Percentiles rank a stretch among this genome's conserved stretches.
Conservation (phyloP, 441 rosid species). For the Arabidopsis hybrid region DNA sequence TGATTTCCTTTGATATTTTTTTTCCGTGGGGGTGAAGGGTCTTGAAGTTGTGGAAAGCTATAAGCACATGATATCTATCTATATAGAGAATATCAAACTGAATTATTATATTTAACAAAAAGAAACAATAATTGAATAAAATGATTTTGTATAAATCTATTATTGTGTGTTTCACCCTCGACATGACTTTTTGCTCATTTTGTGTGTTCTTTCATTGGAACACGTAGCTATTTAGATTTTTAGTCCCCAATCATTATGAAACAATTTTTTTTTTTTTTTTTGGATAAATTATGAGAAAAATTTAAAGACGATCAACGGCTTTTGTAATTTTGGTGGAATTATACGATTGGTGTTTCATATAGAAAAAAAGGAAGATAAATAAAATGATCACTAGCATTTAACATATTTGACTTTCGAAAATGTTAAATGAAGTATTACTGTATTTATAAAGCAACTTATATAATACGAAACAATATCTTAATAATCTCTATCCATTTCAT, state of each 20-base stretch:
- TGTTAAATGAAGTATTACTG: no score
- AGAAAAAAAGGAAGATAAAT: background rate
- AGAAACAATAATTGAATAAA: background rate
- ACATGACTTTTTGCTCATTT: background rate
- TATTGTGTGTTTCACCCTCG: background rate
- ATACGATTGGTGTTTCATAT: no score
- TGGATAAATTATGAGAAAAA: no score
- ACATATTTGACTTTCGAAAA: no score
- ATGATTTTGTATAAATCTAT: background rate
- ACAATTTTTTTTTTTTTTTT: no score
- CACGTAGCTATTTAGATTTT: background rate
- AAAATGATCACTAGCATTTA: background rate
- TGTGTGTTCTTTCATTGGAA: background rate
- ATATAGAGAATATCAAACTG: constrained; percentile 2
- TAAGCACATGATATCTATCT: constrained; percentile 21
- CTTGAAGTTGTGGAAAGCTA: constrained; percentile 8
- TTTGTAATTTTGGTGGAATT: no score
- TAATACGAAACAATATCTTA: no score
- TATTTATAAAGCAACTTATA: no score
- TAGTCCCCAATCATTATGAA: background rate
- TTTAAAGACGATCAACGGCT: background rate
- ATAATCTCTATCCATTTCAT: no score
- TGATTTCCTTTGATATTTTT: background rate
- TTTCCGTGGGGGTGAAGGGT: background rate
- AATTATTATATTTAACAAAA: background rate